These are phyloP conservation scores for Russula emetica DNA, from an alignment of 768 basidiomycete genomes.

Conservation along the genomic window DNA sequence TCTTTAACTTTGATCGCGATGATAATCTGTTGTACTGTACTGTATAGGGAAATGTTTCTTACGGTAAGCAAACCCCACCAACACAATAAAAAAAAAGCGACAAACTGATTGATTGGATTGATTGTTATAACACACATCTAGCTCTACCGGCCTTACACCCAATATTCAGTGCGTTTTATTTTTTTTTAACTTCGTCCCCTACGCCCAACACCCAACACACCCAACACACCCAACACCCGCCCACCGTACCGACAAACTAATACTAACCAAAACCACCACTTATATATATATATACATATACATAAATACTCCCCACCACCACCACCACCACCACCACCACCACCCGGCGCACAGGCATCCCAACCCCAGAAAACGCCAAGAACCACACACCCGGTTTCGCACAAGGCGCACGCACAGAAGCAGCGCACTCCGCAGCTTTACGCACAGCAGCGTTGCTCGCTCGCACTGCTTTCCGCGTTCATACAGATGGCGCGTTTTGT, in stretches of 20 bases:
- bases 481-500: slow-evolving; percentile 21
- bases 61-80: slow-evolving; percentile 15
- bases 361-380: slow-evolving; percentile 10
- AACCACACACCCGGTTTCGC: slow-evolving; percentile 27
- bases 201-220: not conserved
- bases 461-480: slow-evolving; percentile 25
- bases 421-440: slow-evolving; percentile 22
- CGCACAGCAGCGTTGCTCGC: slow-evolving; percentile 23
- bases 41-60: slow-evolving; percentile 27
- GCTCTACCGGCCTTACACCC: slow-evolving; percentile 26
- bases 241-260: no score
- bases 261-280: no score
- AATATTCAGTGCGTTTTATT: slow-evolving; percentile 20
- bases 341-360: slow-evolving; percentile 11
- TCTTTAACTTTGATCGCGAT: not conserved
- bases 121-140: not conserved
- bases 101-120: not conserved
- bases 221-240: not conserved
- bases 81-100: not conserved
- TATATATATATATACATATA: no score
- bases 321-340: no score
- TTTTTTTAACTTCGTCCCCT: not conserved
- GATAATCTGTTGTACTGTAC: not conserved
- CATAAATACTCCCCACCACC: no score
- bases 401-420: slow-evolving; percentile 20